Conservation (phyloP, 108 stramenopile genomes). For the Phaeodactylum tricornutum region DNA sequence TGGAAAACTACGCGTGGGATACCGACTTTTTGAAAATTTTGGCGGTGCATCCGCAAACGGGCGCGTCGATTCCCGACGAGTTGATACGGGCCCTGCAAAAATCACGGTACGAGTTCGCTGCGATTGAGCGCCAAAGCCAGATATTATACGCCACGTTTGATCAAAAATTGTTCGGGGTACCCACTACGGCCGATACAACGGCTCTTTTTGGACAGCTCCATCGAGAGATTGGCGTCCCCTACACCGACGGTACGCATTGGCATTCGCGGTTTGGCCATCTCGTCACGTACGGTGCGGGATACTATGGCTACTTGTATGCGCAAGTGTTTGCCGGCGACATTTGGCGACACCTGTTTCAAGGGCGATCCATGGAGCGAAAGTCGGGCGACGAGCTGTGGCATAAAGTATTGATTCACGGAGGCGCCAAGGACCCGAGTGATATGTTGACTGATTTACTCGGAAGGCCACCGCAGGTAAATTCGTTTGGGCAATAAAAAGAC, state of each 20-base stretch:
- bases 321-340: conserved; percentile 78
- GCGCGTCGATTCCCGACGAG: conserved; percentile 46
- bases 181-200: conserved; percentile 14
- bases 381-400: conserved; percentile 67
- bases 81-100: conserved; percentile 30
- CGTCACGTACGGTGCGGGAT: conserved; percentile 80
- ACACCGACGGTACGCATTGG: conserved; percentile 72
- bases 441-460: conserved; percentile 67
- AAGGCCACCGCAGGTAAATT: conserved; percentile 16
- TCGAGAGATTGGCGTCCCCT: conserved; percentile 41
- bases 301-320: conserved; percentile 81
- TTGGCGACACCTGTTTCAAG: conserved; percentile 45
- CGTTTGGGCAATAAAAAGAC: background rate
- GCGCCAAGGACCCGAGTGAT: conserved; percentile 59
- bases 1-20: conserved; percentile 77
- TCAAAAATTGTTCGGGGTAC: conserved; percentile 64
- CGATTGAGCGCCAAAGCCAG: conserved; percentile 72
- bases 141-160: conserved; percentile 72
- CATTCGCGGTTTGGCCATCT: conserved; percentile 77
- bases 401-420: conserved; percentile 71
- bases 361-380: conserved; percentile 10
- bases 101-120: conserved; percentile 53
- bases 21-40: conserved; percentile 40
- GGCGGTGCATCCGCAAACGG: conserved; percentile 40
- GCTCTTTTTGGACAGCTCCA: conserved; percentile 55